Evolutionary conservation across 176 grass and related monocot genomes (phyloP), one percentile per base, ranked within the genome.

Genomic region (Tillandsia fasciculata): DNA sequence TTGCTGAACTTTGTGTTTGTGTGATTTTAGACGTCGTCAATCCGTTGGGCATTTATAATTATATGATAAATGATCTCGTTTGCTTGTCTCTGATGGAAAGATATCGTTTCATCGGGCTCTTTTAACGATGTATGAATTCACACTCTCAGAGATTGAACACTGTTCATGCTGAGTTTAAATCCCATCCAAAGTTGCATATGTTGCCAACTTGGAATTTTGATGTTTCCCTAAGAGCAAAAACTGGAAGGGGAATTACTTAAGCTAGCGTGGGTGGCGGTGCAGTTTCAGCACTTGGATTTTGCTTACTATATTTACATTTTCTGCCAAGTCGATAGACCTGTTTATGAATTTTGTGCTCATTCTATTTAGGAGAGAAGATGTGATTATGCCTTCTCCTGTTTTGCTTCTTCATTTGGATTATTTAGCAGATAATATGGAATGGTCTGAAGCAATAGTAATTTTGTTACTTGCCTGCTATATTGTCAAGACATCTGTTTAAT

Each of bases 91-190:
- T 29, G 28, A 29, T 29, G 28, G 28, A 29, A 58, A 94, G 90
- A 94, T 94, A 48, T 87, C 83, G 7, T 86, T 80, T 42, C 83
- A 83, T 17, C 90, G 87, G 89, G 90, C 86, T n/a, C 85, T 94
- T 76, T 75, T 94, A 76, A 87, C 83, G 14, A 83, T 89, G 18
- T 83, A 83, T 70, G 90, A 94, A 74, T 94, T 94, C 72, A 94
- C 83, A 48, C 57, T 94, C 50, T 83, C 90, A 8, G 90, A 94
- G 76, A 90, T 94, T 79, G 83, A 90, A 69, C 90, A 90, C 65
- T 94, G 86, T 90, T 17, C 86, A 94, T 79, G 86, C 86, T 33
- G 77, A 90, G 49, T 86, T 84, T 49, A 94, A 94, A 57, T 89
- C 86, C 48, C 90, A 94, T 50, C 80, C 90, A 23, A 94, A 94